Conservation (phyloP, 371 early-diverging fungal genomes). For the Mucor sp. region DNA sequence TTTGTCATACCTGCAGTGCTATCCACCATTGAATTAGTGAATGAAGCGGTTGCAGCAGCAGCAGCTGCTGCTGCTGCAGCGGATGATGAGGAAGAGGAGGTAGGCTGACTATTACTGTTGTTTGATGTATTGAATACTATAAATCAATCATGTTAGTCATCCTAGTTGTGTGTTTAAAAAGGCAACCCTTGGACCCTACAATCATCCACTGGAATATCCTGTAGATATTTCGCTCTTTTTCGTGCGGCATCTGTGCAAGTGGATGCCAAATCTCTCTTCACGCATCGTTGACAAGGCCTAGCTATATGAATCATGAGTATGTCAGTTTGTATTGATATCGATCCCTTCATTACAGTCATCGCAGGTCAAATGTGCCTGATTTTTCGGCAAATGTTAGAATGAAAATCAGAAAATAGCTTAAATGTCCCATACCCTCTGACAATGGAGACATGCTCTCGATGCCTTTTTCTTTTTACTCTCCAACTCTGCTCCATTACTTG, state of each 20-base stretch:
- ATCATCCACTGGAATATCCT: slow-evolving; percentile 40
- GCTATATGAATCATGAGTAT: slow-evolving; percentile 27
- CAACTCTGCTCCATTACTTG: not conserved
- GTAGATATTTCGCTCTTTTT: slow-evolving; percentile 85
- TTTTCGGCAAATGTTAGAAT: not conserved
- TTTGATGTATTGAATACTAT: not conserved
- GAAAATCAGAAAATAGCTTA: not conserved
- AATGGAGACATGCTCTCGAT: slow-evolving; percentile 48
- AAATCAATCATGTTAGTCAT: not conserved
- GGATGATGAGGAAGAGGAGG: not conserved
- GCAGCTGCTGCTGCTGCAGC: too few relatives aligned
- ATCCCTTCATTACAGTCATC: slow-evolving; percentile 58
- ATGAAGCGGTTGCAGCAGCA: not conserved
- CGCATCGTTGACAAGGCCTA: slow-evolving; percentile 82
- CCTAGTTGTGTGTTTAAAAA: not conserved
- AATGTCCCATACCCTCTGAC: slow-evolving; percentile 39
- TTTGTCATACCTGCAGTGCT: not conserved
- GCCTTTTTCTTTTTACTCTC: slow-evolving; percentile 35
- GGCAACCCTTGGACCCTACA: slow-evolving; percentile 4
- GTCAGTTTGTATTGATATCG: not conserved
- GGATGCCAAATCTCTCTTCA: slow-evolving; percentile 68
- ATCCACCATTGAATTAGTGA: not conserved
- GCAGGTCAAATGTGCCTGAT: slow-evolving; percentile 59
- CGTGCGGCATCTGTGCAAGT: slow-evolving; percentile 79
- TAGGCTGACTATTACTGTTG: not conserved